Evolutionary conservation across 768 basidiomycete species (phyloP).

Genomic region (Kwoniella mangroviensis): DNA sequence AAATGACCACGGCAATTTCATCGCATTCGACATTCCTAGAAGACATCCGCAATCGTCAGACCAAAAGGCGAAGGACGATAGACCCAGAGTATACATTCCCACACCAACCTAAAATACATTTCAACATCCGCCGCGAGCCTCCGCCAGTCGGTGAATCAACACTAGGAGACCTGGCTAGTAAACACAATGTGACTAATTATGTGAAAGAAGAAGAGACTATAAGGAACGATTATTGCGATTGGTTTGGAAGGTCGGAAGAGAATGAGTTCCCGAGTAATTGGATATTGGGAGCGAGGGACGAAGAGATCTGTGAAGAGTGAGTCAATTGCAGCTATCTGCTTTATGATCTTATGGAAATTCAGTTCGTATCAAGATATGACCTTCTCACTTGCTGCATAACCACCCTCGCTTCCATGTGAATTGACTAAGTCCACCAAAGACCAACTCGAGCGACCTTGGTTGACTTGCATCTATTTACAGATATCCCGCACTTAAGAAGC

Average conservation of each 20-base stretch:
- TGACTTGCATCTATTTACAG: conserved; percentile 59
- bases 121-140: neutral
- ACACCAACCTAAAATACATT: neutral
- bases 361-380: too few species aligned
- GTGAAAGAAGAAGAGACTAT: conserved; percentile 94
- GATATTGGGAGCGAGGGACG: conserved; percentile 86
- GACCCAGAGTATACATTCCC: conserved; percentile 18
- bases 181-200: conserved; percentile 65
- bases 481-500: conserved; percentile 89
- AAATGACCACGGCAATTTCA: conserved; percentile 20
- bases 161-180: conserved; percentile 10
- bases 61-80: conserved; percentile 22
- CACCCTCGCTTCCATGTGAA: too few species aligned
- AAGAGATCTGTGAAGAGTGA: conserved; percentile 90
- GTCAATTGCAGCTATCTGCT: conserved; percentile 51
- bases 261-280: conserved; percentile 88
- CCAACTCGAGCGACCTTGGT: too few species aligned
- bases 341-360: neutral
- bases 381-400: too few species aligned
- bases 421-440: too few species aligned
- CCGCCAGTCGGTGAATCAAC: neutral
- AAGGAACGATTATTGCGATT: conserved; percentile 88
- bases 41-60: conserved; percentile 28
- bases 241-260: conserved; percentile 82
- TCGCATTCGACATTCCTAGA: conserved; percentile 28